A percentile compares a stretch with the other conserved stretches of the same genome.
Conservation (phyloP, 345 rosid species). For the Theobroma cacao region DNA sequence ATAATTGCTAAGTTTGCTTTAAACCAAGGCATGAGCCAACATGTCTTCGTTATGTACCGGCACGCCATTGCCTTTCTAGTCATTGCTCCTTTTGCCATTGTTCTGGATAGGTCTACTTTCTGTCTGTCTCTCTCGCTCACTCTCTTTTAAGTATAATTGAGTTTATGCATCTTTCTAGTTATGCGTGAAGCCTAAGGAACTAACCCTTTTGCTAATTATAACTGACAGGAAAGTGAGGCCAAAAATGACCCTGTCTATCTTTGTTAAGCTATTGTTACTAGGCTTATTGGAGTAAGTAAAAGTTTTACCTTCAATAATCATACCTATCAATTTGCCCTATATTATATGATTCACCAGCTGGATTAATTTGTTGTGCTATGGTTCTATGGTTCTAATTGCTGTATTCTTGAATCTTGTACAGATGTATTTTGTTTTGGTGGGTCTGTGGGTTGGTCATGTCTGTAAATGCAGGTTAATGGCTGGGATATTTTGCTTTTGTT, state of each 20-base stretch:
- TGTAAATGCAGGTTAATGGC: too few relatives aligned
- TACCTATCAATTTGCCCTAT: background rate
- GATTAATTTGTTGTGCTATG: too few relatives aligned
- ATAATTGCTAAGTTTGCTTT: slow-evolving; percentile 39
- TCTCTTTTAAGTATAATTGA: background rate
- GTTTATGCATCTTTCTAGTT: background rate
- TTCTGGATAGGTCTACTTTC: slow-evolving; percentile 51
- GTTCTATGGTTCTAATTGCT: too few relatives aligned
- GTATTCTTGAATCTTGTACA: too few relatives aligned
- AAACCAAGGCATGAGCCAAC: slow-evolving; percentile 44
- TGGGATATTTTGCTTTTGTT: too few relatives aligned
- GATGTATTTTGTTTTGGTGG: too few relatives aligned
- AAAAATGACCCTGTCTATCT: slow-evolving; percentile 64
- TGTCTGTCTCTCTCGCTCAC: background rate
- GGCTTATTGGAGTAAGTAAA: slow-evolving; percentile 19
- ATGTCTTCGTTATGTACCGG: slow-evolving; percentile 64
- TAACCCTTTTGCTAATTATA: background rate
- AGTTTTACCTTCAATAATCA: background rate
- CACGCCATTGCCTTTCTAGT: slow-evolving; percentile 55
- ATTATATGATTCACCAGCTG: too few relatives aligned
- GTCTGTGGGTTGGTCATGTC: too few relatives aligned
- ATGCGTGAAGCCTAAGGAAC: background rate
- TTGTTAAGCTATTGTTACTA: slow-evolving; percentile 50
- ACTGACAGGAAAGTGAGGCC: slow-evolving; percentile 68
- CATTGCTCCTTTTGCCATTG: slow-evolving; percentile 72